Evolutionary conservation across 2,329 filamentous ascomycete species (phyloP), one percentile per base, ranked within the genome.

Genomic region (Cytospora mali): DNA sequence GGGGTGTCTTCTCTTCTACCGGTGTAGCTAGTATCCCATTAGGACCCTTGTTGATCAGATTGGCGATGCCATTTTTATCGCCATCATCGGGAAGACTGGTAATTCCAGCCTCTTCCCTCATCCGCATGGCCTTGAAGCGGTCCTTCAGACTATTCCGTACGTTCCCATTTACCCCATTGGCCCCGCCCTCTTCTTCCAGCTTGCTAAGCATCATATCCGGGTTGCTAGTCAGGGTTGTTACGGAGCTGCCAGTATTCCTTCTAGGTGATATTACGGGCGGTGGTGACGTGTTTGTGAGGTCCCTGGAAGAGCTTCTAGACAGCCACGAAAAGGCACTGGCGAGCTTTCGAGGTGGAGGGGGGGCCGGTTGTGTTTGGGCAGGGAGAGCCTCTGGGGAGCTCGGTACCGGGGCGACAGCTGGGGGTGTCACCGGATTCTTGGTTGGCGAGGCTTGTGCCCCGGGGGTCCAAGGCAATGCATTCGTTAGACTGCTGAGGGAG

Each of bases 261-360:
- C 89, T 74, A 64, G 83, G 70, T 33, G 83, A 77, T 64, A 82
- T 71, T 62, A 68, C 64, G 69, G 70, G 70, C 46, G 89, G 83
- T 6, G 89, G 83, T 6, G 84, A 82, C 14, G 87, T 70, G 10
- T 86, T 81, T 67, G 83, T 83, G 4, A 81, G 79, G 70, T 88
- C 88, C 57, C 77, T 79, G 39, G 82, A 81, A 13, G 86, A 85
- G 73, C 83, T 88, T 68, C 92, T 82, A 33, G 91, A 92, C 46
- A 96, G 83, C 88, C 91, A 94, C 46, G 91, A 86, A 70, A 96
- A 96, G n/a, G 90, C 92, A 68, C 91, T 92, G 10, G 91, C 93
- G 61, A 96, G 84, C 74, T 95, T 96, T 71, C 92, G 82, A 64
- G 83, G 68, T 14, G 79, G 76, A 2, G 80, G 71, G 74, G 78